Evolutionary conservation across 371 early-diverging fungal species (phyloP), one percentile per base, ranked within the genome.

Genomic region (Blakeslea trispora): DNA sequence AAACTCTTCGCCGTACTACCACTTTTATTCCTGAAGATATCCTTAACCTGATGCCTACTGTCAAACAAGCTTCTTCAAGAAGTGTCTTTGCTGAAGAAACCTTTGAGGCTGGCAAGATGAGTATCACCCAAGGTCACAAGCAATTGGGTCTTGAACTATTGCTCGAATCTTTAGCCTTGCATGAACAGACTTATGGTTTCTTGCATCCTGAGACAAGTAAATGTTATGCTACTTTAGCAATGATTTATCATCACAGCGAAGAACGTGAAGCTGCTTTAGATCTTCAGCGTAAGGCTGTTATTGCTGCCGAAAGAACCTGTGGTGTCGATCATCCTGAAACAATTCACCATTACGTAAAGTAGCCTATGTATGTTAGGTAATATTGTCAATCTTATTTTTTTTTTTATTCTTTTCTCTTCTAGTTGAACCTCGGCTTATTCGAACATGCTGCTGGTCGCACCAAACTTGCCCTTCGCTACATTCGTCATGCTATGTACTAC

Each of bases 301-400:
- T 95, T 50, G 84, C 91, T 44, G 77, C 85, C 5, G 97, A 97
- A 65, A 81, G 95, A 58, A 89, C 92, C 1, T 71, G 75, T 45
- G 97, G 97, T 31, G 71, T 93, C 21, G 97, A 97, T 69, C 83
- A 90, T 43, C 86, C 91, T 22, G 93, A 94, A 62, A 94, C 96
- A 3, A 66, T 94, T 50, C 92, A 93, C 75, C 88, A 90, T 71
- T 96, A 94, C 77, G 82, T 92, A 77, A 72, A 77, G 64, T 34
- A 44, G 41, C 49, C n/a, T 31, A 50, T 55, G 18, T 19, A 21
- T 11, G 7, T 1, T 18, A n/a, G n/a, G 0, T 55, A 22, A 24
- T 34, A 42, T 40, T 11, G 8, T 39, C 32, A 23, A 23, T 18
- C 45, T 45, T 17, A 50, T 32, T 45, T 66, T 42, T 45, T 18